phyloP scores from a whole-genome alignment of 2,329 filamentous ascomycete species.

The Pyrenophora teres region DNA sequence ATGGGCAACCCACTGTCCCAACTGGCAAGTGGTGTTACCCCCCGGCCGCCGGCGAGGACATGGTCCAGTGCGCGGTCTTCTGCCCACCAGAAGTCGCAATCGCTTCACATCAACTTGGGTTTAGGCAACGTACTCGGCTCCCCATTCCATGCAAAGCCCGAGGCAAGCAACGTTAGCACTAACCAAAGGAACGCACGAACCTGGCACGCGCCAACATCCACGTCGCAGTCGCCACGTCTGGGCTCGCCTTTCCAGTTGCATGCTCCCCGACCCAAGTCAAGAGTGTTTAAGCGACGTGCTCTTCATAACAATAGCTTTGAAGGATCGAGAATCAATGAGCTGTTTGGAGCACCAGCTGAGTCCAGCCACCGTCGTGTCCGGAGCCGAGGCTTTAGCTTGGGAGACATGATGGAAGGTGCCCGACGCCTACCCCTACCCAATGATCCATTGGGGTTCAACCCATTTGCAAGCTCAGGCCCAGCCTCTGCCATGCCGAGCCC shows the following conservation, averaged over 20 bases:
- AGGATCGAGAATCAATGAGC: slow-evolving; percentile 49
- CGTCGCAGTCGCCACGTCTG: slow-evolving; percentile 38
- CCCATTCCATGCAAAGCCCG: slow-evolving; percentile 47
- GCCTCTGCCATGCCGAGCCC: slow-evolving; percentile 34
- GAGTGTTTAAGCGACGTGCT: slow-evolving; percentile 63
- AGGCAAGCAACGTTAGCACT: slow-evolving; percentile 31
- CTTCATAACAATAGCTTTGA: slow-evolving; percentile 60
- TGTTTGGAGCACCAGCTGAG: slow-evolving; percentile 55
- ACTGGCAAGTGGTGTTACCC: slow-evolving; percentile 46
- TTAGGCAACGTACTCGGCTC: slow-evolving; percentile 50
- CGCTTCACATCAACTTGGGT: slow-evolving; percentile 54
- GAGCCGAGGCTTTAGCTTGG: slow-evolving; percentile 65
- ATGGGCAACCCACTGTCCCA: slow-evolving; percentile 54
- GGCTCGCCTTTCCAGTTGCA: slow-evolving; percentile 62
- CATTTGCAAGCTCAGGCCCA: slow-evolving; percentile 28
- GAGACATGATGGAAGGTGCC: slow-evolving; percentile 58
- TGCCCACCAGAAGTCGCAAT: slow-evolving; percentile 58
- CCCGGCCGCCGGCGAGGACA: slow-evolving; percentile 43
- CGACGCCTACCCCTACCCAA: slow-evolving; percentile 58
- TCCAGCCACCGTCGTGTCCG: slow-evolving; percentile 61
- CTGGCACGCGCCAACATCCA: slow-evolving; percentile 38
- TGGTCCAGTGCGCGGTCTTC: slow-evolving; percentile 54
- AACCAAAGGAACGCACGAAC: slow-evolving; percentile 39
- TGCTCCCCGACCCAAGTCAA: slow-evolving; percentile 56
- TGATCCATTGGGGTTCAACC: slow-evolving; percentile 48